phyloP scores from a whole-genome alignment of 176 grass and related monocot species.

The Oryza glumipatula region DNA sequence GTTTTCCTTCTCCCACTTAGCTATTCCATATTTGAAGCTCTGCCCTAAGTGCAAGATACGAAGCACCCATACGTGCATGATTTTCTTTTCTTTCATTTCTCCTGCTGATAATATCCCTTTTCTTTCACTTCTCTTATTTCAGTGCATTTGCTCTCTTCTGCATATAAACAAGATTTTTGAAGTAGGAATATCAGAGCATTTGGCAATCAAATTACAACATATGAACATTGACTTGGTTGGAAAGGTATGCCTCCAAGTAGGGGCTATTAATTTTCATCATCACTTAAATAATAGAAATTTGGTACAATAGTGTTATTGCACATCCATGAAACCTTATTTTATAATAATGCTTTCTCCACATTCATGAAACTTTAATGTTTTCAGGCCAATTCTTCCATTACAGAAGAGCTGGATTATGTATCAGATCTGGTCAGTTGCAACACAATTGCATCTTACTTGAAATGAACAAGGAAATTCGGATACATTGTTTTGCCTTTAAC shows the following conservation, averaged over 20 bases:
- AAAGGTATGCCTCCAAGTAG: constrained; percentile 56
- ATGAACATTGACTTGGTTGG: constrained; percentile 72
- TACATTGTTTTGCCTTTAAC: background rate
- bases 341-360: background rate
- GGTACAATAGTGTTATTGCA: constrained; percentile 6
- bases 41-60: constrained; percentile 4
- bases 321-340: constrained; percentile 7
- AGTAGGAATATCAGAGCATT: constrained; percentile 91
- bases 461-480: background rate
- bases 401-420: constrained; percentile 83
- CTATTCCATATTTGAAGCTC: constrained; percentile 14
- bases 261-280: constrained; percentile 14
- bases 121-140: constrained; percentile 24
- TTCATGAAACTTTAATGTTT: constrained; percentile 42
- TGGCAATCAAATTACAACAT: constrained; percentile 73
- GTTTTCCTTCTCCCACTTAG: background rate
- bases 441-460: constrained; percentile 20
- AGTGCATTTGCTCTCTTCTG: constrained; percentile 90
- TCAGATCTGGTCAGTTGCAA: constrained; percentile 74
- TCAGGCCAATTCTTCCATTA: constrained; percentile 92
- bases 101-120: constrained; percentile 22
- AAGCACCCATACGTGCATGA: background rate
- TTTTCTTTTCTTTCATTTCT: constrained; percentile 21
- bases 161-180: constrained; percentile 97
- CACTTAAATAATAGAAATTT: constrained; percentile 28